phyloP scores from a whole-genome alignment of 2,329 filamentous ascomycete genomes.

The Beauveria sp. region DNA sequence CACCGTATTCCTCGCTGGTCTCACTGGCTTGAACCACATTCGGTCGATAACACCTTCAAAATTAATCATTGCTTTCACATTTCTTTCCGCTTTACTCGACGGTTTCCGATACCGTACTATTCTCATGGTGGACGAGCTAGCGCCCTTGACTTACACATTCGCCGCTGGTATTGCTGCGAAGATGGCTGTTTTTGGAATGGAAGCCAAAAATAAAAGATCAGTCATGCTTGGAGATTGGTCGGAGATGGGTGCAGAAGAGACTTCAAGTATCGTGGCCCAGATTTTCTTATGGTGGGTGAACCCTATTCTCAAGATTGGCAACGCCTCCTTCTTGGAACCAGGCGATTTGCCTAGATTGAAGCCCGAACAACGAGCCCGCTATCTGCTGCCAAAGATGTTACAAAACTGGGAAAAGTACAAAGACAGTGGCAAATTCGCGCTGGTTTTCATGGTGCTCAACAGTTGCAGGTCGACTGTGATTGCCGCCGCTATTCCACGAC shows the following conservation, averaged over 20 bases:
- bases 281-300: constrained; percentile 20
- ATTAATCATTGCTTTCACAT: constrained; percentile 29
- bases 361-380: constrained; percentile 4
- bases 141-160: constrained; percentile 16
- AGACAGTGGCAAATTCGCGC: background rate
- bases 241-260: constrained; percentile 22
- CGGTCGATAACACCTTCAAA: constrained; percentile 30
- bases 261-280: constrained; percentile 16
- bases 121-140: constrained; percentile 24
- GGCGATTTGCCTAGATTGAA: constrained; percentile 1
- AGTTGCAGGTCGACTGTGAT: background rate
- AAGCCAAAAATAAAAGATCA: constrained; percentile 13
- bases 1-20: constrained; percentile 16
- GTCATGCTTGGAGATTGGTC: constrained; percentile 19
- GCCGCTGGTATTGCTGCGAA: constrained; percentile 24
- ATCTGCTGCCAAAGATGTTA: background rate
- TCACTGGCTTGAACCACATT: constrained; percentile 26
- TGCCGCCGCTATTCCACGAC: background rate
- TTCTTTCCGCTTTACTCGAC: constrained; percentile 32
- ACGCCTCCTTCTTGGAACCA: constrained; percentile 4
- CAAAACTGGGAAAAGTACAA: constrained; percentile 1
- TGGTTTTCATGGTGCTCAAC: background rate
- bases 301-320: constrained; percentile 8
- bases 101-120: constrained; percentile 29
- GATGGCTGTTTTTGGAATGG: constrained; percentile 12